Conservation (phyloP, 2,329 filamentous ascomycete species). For the Cordyceps militaris region DNA sequence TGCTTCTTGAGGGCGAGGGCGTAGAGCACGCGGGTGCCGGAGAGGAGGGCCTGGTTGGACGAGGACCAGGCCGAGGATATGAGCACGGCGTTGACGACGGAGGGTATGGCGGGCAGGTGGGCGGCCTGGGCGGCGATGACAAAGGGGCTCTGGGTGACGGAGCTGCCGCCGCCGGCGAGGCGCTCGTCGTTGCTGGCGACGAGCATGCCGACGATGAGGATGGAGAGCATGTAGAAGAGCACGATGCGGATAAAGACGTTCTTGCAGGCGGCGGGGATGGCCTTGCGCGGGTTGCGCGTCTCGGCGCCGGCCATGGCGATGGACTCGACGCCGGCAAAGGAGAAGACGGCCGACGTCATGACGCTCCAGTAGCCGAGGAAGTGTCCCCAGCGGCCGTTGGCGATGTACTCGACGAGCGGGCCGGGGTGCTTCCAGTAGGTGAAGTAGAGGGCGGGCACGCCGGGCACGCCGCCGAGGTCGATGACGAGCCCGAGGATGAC, state of each 20-base stretch:
- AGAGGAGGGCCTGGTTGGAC: constrained; percentile 57
- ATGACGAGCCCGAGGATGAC: constrained; percentile 56
- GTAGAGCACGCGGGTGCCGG: constrained; percentile 53
- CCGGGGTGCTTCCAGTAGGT: constrained; percentile 63
- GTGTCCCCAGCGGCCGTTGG: constrained; percentile 47
- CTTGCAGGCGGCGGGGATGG: constrained; percentile 48
- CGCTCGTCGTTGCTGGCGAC: constrained; percentile 52
- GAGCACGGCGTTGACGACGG: constrained; percentile 70
- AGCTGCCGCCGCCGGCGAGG: constrained; percentile 39
- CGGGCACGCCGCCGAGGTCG: constrained; percentile 54
- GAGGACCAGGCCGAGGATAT: constrained; percentile 65
- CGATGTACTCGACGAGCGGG: constrained; percentile 60
- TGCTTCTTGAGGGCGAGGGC: constrained; percentile 53
- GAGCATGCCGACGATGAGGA: constrained; percentile 64
- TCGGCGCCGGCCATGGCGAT: constrained; percentile 57
- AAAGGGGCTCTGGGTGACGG: constrained; percentile 49
- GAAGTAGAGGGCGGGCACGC: constrained; percentile 55
- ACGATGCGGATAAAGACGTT: constrained; percentile 53
- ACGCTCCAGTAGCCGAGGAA: constrained; percentile 62
- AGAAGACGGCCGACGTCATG: constrained; percentile 57
- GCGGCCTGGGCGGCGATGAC: constrained; percentile 66
- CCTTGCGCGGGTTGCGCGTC: constrained; percentile 46
- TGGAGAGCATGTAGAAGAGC: constrained; percentile 56
- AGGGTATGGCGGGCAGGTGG: constrained; percentile 59
- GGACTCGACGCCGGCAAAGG: constrained; percentile 59